Conservation (phyloP, 176 grass and related monocot genomes). For the Eleusine coracana region DNA sequence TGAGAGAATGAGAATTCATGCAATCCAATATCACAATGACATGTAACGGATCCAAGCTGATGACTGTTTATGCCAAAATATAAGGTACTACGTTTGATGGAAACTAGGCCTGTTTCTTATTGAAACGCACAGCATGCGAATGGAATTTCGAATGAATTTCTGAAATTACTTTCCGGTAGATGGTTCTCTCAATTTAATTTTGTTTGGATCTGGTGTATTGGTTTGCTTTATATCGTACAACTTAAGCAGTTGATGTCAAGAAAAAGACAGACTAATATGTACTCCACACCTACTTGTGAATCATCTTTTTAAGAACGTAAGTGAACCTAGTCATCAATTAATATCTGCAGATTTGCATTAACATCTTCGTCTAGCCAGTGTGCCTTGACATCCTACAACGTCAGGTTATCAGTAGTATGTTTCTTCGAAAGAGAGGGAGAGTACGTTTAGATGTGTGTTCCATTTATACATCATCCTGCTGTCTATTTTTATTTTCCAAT, state of each 20-base stretch:
- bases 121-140: neutral
- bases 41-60: too few species aligned
- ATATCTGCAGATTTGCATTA: too few species aligned
- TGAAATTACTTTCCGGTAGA: neutral
- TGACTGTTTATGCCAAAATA: too few species aligned
- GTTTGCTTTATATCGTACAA: neutral
- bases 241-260: neutral
- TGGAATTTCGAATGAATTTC: neutral
- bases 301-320: too few species aligned
- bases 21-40: too few species aligned
- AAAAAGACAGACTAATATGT: neutral
- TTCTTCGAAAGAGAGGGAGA: too few species aligned
- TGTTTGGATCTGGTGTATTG: neutral
- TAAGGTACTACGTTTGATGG: too few species aligned
- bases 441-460: neutral
- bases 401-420: too few species aligned
- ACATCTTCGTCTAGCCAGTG: too few species aligned
- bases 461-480: neutral
- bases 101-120: neutral
- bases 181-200: neutral
- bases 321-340: neutral
- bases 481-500: neutral
- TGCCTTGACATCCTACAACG: too few species aligned
- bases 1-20: too few species aligned
- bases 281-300: too few species aligned